phyloP scores from a whole-genome alignment of 495 filamentous ascomycete genomes.

The Penicillium turbatum region DNA sequence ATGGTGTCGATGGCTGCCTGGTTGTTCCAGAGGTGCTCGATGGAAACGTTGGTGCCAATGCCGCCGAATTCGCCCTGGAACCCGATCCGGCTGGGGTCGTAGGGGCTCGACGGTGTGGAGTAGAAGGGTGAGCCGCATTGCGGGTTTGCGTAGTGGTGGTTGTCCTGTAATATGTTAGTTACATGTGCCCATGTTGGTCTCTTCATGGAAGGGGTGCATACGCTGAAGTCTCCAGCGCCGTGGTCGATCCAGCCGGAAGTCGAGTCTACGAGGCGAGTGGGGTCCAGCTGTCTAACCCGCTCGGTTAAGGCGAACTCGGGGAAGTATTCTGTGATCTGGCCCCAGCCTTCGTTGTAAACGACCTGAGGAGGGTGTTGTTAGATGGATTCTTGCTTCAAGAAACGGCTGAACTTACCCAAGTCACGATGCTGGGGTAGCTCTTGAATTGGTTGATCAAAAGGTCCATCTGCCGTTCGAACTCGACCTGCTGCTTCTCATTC shows the following conservation, averaged over 20 bases:
- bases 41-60: constrained; percentile 56
- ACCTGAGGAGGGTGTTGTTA: constrained; percentile 31
- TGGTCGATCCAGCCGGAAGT: constrained; percentile 60
- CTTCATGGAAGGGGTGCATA: constrained; percentile 18
- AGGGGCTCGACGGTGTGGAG: constrained; percentile 50
- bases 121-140: constrained; percentile 66
- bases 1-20: constrained; percentile 51
- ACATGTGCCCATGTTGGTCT: neutral
- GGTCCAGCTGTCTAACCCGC: constrained; percentile 51
- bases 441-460: constrained; percentile 57
- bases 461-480: constrained; percentile 60
- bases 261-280: constrained; percentile 56
- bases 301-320: constrained; percentile 55
- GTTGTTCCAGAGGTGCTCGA: constrained; percentile 57
- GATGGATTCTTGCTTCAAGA: neutral
- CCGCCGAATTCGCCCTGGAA: constrained; percentile 69
- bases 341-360: constrained; percentile 73
- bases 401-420: constrained; percentile 33
- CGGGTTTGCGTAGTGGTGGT: constrained; percentile 67
- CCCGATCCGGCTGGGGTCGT: constrained; percentile 56
- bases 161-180: constrained; percentile 42
- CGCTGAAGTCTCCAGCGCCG: constrained; percentile 55
- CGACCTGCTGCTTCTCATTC: constrained; percentile 47
- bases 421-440: constrained; percentile 56
- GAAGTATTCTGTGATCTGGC: constrained; percentile 46